These are phyloP conservation scores for Penicillium longicatenatum DNA, from an alignment of 495 filamentous ascomycete species.

Conservation along the genomic window DNA sequence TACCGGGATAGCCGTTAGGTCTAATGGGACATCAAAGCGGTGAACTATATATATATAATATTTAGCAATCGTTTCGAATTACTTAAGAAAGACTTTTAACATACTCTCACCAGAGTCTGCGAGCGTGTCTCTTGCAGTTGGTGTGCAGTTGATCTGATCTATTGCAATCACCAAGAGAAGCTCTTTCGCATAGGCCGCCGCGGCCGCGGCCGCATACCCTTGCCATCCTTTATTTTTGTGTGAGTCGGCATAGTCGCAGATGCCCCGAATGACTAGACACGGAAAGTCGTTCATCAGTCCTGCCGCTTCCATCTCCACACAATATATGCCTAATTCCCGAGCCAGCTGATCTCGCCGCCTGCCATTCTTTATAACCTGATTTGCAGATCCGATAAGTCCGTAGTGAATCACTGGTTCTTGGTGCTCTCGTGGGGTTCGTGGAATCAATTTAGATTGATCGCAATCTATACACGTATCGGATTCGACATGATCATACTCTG, in stretches of 20 bases:
- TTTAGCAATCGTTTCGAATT: not conserved
- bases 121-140: conserved; percentile 8
- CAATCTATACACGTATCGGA: conserved; percentile 18
- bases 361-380: conserved; percentile 1
- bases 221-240: conserved; percentile 15
- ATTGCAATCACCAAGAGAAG: conserved; percentile 17
- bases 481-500: conserved; percentile 26
- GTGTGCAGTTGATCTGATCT: conserved; percentile 4
- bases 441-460: conserved; percentile 12
- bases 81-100: conserved; percentile 7
- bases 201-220: conserved; percentile 16
- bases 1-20: conserved; percentile 26
- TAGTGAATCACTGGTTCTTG: conserved; percentile 16
- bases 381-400: conserved; percentile 2
- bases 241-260: conserved; percentile 32
- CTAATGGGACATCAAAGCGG: conserved; percentile 25
- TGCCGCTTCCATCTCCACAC: not conserved
- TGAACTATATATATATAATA: conserved; percentile 9
- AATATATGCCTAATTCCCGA: not conserved
- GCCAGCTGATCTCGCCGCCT: conserved; percentile 5
- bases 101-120: conserved; percentile 11
- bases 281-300: conserved; percentile 11
- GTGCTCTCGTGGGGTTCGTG: conserved; percentile 8
- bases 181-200: conserved; percentile 36
- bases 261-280: conserved; percentile 26